phyloP scores from a whole-genome alignment of 768 basidiomycete species.

The Trametes cinnabarina region DNA sequence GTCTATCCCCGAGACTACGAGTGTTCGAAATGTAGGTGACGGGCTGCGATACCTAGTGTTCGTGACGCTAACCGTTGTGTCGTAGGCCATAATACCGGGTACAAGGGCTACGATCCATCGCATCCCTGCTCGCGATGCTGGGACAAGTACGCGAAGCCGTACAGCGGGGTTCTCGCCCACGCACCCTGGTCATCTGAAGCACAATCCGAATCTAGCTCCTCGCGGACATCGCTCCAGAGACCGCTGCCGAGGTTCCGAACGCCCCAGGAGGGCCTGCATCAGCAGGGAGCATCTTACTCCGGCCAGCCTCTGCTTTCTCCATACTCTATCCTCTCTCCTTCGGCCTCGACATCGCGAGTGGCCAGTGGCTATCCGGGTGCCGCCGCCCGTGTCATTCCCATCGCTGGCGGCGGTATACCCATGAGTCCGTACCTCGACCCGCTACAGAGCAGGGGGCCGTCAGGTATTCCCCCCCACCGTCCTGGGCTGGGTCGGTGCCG shows the following conservation, averaged over 20 bases:
- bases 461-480: conserved; percentile 13
- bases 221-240: conserved; percentile 16
- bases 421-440: conserved; percentile 21
- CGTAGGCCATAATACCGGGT: conserved; percentile 72
- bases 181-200: conserved; percentile 37
- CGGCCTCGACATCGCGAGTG: conserved; percentile 13
- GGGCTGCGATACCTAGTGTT: neutral
- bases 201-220: neutral
- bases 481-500: too few relatives aligned
- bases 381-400: conserved; percentile 20
- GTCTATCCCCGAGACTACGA: conserved; percentile 65
- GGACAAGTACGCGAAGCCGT: conserved; percentile 63
- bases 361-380: conserved; percentile 17
- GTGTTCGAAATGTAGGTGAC: conserved; percentile 64
- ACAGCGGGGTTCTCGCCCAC: conserved; percentile 58
- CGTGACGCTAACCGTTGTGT: neutral
- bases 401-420: conserved; percentile 22
- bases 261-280: conserved; percentile 14
- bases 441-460: neutral
- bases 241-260: conserved; percentile 24
- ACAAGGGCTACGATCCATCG: conserved; percentile 63
- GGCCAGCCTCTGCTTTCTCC: neutral
- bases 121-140: conserved; percentile 75
- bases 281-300: conserved; percentile 1
- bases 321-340: neutral